Conservation (phyloP, 169 alveolate genomes). For the Cryptosporidium andersoni region DNA sequence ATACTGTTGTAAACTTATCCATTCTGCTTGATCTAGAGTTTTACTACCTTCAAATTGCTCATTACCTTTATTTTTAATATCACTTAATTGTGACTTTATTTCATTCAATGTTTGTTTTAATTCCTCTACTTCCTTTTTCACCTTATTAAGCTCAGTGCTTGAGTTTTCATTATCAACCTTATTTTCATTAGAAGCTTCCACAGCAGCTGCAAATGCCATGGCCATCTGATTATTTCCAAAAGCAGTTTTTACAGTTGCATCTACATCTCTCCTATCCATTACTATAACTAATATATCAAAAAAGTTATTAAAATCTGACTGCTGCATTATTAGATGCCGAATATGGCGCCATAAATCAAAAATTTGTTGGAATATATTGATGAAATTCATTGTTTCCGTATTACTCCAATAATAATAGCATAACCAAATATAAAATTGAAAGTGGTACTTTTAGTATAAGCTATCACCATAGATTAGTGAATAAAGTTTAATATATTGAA, state of each 20-base stretch:
- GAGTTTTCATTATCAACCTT: slow-evolving; percentile 24
- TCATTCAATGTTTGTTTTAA: slow-evolving; percentile 3
- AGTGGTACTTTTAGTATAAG: too few relatives aligned
- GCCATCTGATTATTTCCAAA: slow-evolving; percentile 60
- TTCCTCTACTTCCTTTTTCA: slow-evolving; percentile 28
- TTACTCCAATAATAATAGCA: too few relatives aligned
- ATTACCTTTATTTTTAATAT: not conserved
- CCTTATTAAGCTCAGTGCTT: slow-evolving; percentile 19
- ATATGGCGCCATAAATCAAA: not conserved
- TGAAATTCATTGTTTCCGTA: too few relatives aligned
- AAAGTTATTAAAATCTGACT: not conserved
- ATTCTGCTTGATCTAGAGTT: not conserved
- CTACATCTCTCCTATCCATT: slow-evolving; percentile 48
- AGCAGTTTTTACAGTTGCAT: slow-evolving; percentile 62
- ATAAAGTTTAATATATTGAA: too few relatives aligned
- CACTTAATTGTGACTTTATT: not conserved
- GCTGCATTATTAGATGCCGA: not conserved
- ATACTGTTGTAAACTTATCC: slow-evolving; percentile 36
- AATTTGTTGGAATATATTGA: not conserved
- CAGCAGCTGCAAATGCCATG: slow-evolving; percentile 70
- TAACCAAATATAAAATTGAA: too few relatives aligned
- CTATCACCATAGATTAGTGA: too few relatives aligned
- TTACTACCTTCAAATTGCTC: not conserved
- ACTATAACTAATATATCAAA: not conserved
- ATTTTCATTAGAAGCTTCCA: slow-evolving; percentile 48